Evolutionary conservation across 2,329 filamentous ascomycete genomes (phyloP), one percentile per base, ranked within the genome.

Genomic region (Talaromyces pinophilus): DNA sequence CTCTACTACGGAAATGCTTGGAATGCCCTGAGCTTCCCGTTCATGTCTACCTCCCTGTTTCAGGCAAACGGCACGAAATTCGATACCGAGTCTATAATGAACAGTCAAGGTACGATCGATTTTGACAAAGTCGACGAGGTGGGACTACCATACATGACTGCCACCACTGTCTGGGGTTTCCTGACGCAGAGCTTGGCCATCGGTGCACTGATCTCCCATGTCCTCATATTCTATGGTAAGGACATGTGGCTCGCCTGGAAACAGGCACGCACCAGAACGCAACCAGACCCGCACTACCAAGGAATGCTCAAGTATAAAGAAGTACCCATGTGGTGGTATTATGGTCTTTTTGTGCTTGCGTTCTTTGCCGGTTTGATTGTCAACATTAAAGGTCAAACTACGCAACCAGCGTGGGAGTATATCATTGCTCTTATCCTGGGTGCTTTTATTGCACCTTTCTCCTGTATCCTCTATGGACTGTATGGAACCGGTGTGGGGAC

Each of bases 341-440:
- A 79, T 0, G 25, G 63, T 0, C 72, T 83, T 2, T 78, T 84
- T 8, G 72, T 82, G 1, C 52, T 79, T 10, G 81, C 79, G 63
- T 84, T 85, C 60, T 66, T 84, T 2, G 78, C 83, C 0, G 83
- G 83, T 0, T 74, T 84, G 4, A 70, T 83, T 2, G 82, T 84
- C 0, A 80, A 82, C 7, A 71, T 78, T 54, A 82, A 80, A 63
- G 80, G 82, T 59, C 75, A 84, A 50, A 79, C 82, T 3, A 84
- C 82, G 0, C 74, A 84, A 33, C 80, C 82, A 0, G 75, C 68
- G 2, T 84, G 83, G 83, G 82, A 78, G 0, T 85, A 84, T 65
- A 72, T 85, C 8, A 75, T 85, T 1, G 71, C 82, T 0, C 74
- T 85, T 0, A 30, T 83, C 0, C 28, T 84, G 1, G 72, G 72